These are phyloP conservation scores for Lentithecium fluviatile DNA, from an alignment of 495 filamentous ascomycete genomes.

Conservation along the genomic window DNA sequence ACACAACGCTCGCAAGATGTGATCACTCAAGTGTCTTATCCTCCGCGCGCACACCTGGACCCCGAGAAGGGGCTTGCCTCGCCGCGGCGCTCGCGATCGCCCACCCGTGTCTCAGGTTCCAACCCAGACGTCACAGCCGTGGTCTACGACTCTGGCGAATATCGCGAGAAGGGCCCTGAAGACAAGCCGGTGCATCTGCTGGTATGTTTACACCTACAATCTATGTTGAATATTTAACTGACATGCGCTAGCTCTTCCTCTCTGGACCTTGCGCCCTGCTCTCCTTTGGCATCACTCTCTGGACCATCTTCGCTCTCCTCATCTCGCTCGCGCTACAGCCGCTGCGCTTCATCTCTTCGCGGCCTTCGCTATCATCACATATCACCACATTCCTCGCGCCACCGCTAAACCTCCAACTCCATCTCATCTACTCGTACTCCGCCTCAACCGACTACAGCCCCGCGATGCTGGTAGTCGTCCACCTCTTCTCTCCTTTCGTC, in stretches of 20 bases:
- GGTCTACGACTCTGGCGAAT: slow-evolving; percentile 29
- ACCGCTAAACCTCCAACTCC: slow-evolving; percentile 42
- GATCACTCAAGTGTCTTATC: slow-evolving; percentile 1
- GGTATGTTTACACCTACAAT: slow-evolving; percentile 16
- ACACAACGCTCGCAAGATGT: slow-evolving; percentile 9
- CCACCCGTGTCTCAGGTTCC: slow-evolving; percentile 18
- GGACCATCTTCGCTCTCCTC: slow-evolving; percentile 40
- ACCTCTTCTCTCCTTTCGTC: slow-evolving; percentile 56
- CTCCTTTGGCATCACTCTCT: slow-evolving; percentile 37
- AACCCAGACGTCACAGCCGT: slow-evolving; percentile 27
- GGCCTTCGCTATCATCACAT: slow-evolving; percentile 37
- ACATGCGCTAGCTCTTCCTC: slow-evolving; percentile 36
- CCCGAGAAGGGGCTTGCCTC: slow-evolving; percentile 20
- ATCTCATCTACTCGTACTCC: slow-evolving; percentile 41
- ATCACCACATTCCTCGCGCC: slow-evolving; percentile 40
- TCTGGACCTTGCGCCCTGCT: slow-evolving; percentile 38
- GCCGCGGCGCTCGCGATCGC: slow-evolving; percentile 7
- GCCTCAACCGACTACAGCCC: slow-evolving; percentile 37
- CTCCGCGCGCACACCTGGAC: slow-evolving; percentile 24
- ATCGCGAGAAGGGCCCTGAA: slow-evolving; percentile 23
- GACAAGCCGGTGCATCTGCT: slow-evolving; percentile 29
- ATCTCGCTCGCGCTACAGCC: slow-evolving; percentile 39
- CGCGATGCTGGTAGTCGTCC: slow-evolving; percentile 49
- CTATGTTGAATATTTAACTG: not conserved
- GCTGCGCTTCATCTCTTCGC: slow-evolving; percentile 37